Evolutionary conservation across 2,329 filamentous ascomycete genomes (phyloP).

Genomic region (Xylariaceae sp.): DNA sequence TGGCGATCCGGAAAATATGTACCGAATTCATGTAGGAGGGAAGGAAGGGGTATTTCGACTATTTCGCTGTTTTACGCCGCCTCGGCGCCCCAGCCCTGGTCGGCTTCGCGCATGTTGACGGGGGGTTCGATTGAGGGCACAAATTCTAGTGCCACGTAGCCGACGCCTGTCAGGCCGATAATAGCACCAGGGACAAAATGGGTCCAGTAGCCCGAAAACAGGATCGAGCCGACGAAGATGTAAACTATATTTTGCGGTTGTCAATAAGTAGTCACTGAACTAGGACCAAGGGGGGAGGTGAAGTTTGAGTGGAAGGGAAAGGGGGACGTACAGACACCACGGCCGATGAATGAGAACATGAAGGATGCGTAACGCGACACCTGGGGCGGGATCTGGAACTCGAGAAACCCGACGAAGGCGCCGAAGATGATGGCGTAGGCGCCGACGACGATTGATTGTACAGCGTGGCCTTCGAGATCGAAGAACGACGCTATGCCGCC

Average conservation of each 20-base stretch:
- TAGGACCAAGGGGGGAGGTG: background rate
- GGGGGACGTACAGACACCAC: conserved; percentile 79
- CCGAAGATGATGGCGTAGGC: conserved; percentile 92
- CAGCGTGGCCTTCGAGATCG: too few species aligned
- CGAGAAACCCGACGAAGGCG: conserved; percentile 74
- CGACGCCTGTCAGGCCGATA: conserved; percentile 78
- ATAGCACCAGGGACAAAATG: conserved; percentile 79
- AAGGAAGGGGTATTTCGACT: background rate
- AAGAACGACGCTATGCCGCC: conserved; percentile 81
- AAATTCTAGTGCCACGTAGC: conserved; percentile 77
- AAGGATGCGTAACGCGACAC: conserved; percentile 94
- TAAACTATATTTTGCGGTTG: conserved; percentile 70
- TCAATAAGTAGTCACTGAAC: too few species aligned
- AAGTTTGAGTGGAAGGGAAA: background rate
- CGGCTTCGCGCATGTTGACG: conserved; percentile 80
- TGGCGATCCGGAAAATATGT: too few species aligned
- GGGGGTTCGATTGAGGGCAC: conserved; percentile 80
- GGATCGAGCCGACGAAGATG: conserved; percentile 88
- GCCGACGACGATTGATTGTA: conserved; percentile 78
- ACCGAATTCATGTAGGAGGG: too few species aligned
- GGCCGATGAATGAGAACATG: conserved; percentile 96
- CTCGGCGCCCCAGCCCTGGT: conserved; percentile 78
- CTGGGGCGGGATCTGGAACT: conserved; percentile 95
- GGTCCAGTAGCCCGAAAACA: conserved; percentile 71
- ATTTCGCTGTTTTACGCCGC: conserved; percentile 56